A percentile compares a stretch with the other conserved stretches of the same genome.
These are phyloP conservation scores for Gracilaria domingensis DNA, from an alignment of 23 red algal species.

Conservation along the genomic window DNA sequence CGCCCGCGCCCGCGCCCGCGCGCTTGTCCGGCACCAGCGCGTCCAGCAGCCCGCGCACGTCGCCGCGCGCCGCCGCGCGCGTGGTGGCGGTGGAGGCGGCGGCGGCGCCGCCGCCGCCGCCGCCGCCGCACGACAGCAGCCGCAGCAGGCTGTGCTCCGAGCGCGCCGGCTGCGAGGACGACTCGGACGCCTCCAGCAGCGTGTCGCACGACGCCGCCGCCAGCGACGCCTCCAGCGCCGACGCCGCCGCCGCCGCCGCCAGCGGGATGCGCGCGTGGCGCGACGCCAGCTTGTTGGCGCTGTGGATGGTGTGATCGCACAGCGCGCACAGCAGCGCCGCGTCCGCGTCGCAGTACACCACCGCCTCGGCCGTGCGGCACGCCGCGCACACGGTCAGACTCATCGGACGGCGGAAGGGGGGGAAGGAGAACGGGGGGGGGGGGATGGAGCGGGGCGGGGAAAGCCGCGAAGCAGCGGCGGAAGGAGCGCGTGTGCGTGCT, in stretches of 20 bases:
- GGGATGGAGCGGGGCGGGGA: too few relatives aligned
- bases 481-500: too few relatives aligned
- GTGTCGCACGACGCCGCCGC: neutral
- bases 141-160: neutral
- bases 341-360: conserved; percentile 52
- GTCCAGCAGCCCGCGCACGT: neutral
- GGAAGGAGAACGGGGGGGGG: too few relatives aligned
- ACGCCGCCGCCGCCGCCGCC: neutral
- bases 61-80: neutral
- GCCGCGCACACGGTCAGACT: conserved; percentile 5
- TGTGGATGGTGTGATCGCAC: conserved; percentile 47
- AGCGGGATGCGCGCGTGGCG: conserved; percentile 35
- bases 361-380: conserved; percentile 1
- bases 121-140: neutral
- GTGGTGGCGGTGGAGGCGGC: neutral
- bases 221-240: neutral
- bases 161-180: neutral
- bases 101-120: neutral
- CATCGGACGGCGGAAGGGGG: too few relatives aligned
- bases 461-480: too few relatives aligned
- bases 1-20: neutral
- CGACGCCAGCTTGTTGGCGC: conserved; percentile 30
- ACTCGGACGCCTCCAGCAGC: neutral
- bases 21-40: neutral
- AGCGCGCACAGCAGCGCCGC: conserved; percentile 34